Evolutionary conservation across 768 basidiomycete genomes (phyloP).

Genomic region (Boletus sensibilis): DNA sequence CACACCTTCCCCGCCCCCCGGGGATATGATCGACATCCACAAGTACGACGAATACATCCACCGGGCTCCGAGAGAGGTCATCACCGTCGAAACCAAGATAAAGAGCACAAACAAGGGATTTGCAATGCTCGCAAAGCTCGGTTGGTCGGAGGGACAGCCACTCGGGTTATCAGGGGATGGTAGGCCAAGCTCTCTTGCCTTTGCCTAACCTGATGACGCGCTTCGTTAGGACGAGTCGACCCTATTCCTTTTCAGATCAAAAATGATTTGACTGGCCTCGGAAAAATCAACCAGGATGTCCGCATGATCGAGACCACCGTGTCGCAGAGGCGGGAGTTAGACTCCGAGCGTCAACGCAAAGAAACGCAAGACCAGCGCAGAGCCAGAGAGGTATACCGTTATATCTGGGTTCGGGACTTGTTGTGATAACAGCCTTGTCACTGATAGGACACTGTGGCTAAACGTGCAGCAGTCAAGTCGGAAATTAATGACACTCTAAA

Average conservation of each 20-base stretch:
- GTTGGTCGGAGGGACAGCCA: conserved; percentile 79
- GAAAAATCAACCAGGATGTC: conserved; percentile 75
- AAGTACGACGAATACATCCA: conserved; percentile 67
- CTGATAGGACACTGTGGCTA: conserved; percentile 59
- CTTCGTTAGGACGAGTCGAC: conserved; percentile 65
- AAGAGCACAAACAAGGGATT: conserved; percentile 80
- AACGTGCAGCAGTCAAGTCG: conserved; percentile 59
- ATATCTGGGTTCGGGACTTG: neutral
- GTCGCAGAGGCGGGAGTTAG: conserved; percentile 73
- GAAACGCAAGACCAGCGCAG: conserved; percentile 78
- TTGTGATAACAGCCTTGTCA: conserved; percentile 5
- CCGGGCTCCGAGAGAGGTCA: conserved; percentile 54
- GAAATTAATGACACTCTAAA: conserved; percentile 68
- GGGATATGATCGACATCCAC: conserved; percentile 53
- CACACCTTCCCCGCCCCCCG: conserved; percentile 64
- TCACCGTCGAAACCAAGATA: conserved; percentile 81
- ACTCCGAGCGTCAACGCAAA: conserved; percentile 77
- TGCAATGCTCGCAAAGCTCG: conserved; percentile 74
- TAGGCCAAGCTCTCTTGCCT: conserved; percentile 28
- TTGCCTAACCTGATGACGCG: neutral
- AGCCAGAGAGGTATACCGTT: conserved; percentile 59
- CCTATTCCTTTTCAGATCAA: conserved; percentile 83
- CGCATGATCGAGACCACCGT: conserved; percentile 85
- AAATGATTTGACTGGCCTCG: conserved; percentile 73
- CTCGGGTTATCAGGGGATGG: conserved; percentile 77